Evolutionary conservation across 208 protist species (phyloP), one percentile per base, ranked within the genome.

Genomic region (Naegleria gruberi): DNA sequence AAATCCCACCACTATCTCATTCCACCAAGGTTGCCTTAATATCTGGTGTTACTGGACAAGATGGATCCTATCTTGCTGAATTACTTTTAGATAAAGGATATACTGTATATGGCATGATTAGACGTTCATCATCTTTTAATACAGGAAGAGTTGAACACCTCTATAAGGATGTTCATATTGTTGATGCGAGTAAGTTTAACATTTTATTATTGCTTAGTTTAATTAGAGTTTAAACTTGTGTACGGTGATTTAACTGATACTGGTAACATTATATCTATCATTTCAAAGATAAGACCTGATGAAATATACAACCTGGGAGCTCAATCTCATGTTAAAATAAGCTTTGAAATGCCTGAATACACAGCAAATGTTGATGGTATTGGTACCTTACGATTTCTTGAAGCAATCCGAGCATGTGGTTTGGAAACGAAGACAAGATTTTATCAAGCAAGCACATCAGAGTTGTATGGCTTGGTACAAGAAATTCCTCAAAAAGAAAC

Each of bases 261-360:
- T 6, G 96, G 93, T 44, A 94, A 92, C 89, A 92, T 98, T 26
- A 91, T 95, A 34, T 42, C 87, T n/a, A 96, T 98, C 85, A 92
- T 98, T 47, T 83, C 90, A 10, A 74, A 91, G 73, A 91, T 97
- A 46, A 83, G 92, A 51, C 96, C 96, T 30, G 91, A 92, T 84
- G 96, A 98, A 88, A 92, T 98, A 10, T 98, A 98, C 92, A 97
- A 98, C 92, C 92, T 98, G 34, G 94, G 77, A 30, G 97, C 97
- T 10, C 97, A 98, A 93, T 96, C 93, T 65, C 96, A 98, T 91
- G 96, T 98, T 40, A 97, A 98, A 91, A 96, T 98, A 8, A 98
- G 96, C 23, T 99, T 99, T 92, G 97, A 99, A 45, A 95, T 97
- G 87, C 92, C 96, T 37, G 96, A 98, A 91, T 99, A 98, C 94